Evolutionary conservation across 2,329 filamentous ascomycete species (phyloP), one percentile per base, ranked within the genome.

Genomic region (Stachybotrys chartarum): DNA sequence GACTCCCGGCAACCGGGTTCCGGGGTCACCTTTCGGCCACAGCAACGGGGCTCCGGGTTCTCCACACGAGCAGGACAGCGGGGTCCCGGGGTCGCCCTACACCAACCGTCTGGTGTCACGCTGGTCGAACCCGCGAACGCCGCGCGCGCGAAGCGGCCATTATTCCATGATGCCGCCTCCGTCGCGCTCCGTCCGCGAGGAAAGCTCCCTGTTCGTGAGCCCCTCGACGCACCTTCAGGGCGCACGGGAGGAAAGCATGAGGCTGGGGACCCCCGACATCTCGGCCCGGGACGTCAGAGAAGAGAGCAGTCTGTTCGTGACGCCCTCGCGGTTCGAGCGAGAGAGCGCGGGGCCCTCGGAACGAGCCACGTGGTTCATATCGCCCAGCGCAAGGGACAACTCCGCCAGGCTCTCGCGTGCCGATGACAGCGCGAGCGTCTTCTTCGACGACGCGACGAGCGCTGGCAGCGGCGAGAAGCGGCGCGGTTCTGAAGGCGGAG

Each of bases 191-290:
- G 10, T 14, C 54, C 53, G 61, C 4, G 56, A 53, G n/a, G 59
- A 63, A 30, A 62, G 60, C 52, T 48, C 30, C 35, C 35, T 64
- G 10, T 63, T 64, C n/a, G 14, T 35, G 1, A 60, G 54, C 31
- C 54, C 61, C 7, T 61, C 61, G 1, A 44, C 51, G 6, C 59
- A 24, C 24, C 24, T 4, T 58, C 17, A 14, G 10, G 39, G 35
- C 35, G 35, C 35, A 6, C 35, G 35, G 35, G 35, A 42, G 35
- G 35, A 10, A 10, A 42, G 35, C 35, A 14, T 14, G 35, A 3
- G 35, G 35, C 8, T 42, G 10, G 14, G 10, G 35, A 42, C 10
- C 35, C 35, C 35, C 10, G 5, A 14, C 35, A 14, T 10, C 10
- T 14, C 14, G 14, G 35, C 10, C 35, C 35, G 14, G 35, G 10